Conservation (phyloP, 352 stramenopile genomes). For the Globisporangium lucens region DNA sequence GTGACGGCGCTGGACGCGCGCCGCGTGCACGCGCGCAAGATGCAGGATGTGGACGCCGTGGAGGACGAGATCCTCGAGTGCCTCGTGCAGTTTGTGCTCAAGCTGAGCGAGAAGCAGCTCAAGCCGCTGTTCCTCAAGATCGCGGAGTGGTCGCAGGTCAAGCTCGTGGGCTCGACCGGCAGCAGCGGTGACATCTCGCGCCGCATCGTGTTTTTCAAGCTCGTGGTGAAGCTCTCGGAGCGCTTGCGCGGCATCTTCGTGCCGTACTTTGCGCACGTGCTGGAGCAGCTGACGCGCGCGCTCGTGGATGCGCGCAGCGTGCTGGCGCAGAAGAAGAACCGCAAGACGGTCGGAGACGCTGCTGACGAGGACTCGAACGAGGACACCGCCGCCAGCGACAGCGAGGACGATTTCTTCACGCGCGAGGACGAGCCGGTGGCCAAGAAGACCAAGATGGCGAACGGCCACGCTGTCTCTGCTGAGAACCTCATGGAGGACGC, state of each 20-base stretch:
- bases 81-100: slow-evolving; percentile 79
- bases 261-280: slow-evolving; percentile 80
- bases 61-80: slow-evolving; percentile 78
- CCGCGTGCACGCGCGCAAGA: slow-evolving; percentile 53
- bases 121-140: slow-evolving; percentile 89
- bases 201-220: slow-evolving; percentile 78
- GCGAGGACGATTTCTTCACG: slow-evolving; percentile 63
- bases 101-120: slow-evolving; percentile 88
- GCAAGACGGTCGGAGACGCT: slow-evolving; percentile 15
- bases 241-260: slow-evolving; percentile 86
- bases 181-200: slow-evolving; percentile 43
- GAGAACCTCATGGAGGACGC: slow-evolving; percentile 19
- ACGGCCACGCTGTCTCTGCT: slow-evolving; percentile 13
- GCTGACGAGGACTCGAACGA: slow-evolving; percentile 29
- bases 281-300: slow-evolving; percentile 51
- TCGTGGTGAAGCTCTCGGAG: slow-evolving; percentile 77
- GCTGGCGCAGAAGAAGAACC: slow-evolving; percentile 41
- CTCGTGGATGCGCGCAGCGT: slow-evolving; percentile 50
- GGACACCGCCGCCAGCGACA: slow-evolving; percentile 33
- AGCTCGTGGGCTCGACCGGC: slow-evolving; percentile 9
- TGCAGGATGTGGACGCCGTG: slow-evolving; percentile 60
- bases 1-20: slow-evolving; percentile 72
- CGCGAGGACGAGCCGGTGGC: slow-evolving; percentile 29
- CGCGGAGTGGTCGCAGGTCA: slow-evolving; percentile 66
- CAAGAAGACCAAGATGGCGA: slow-evolving; percentile 60